Evolutionary conservation across 2,329 filamentous ascomycete species (phyloP), one percentile per base, ranked within the genome.

Genomic region (Penicillium psychrosexuale): DNA sequence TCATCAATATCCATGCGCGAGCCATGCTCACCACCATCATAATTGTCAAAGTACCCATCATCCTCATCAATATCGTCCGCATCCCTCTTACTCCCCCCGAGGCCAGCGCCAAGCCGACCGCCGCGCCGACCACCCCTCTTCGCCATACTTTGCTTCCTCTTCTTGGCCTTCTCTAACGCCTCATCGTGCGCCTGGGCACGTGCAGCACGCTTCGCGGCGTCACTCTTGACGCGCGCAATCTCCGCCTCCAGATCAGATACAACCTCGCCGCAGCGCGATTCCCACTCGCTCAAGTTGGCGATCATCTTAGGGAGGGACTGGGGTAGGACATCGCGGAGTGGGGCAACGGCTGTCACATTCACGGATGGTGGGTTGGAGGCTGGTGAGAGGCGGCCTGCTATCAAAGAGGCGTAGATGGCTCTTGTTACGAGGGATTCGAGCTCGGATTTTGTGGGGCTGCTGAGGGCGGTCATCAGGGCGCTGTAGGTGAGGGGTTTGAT

Each of bases 381-480:
- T 4, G 94, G 91, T 69, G 96, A 91, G 53, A 99, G 86, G 38
- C 90, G 92, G 7, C 88, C 93, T 37, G 84, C 82, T 46, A 99
- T 77, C 2, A 99, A 83, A 38, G 88, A 89, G 6, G 88, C 85
- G 77, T 97, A 97, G 69, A 97, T 88, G 64, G 91, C 89, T 36
- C 86, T 85, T 63, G 93, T 94, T 63, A 97, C 85, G 57, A 97
- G 84, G 61, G 88, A 84, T 78, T 99, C 94, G 51, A 99, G 84
- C 42, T 89, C 84, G 39, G 87, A 82, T 24, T 83, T 70, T 33
- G 82, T 84, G 30, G 82, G 68, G 15, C 97, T 84, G 51, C 82
- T 84, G 42, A 99, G 84, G 0, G 82, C 79, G 7, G 71, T 61
- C 66, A 87, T 84, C 22, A 97, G 84, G 31, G 82, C 78, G 19